Evolutionary conservation across 2,329 filamentous ascomycete genomes (phyloP).

Genomic region (Aspergillus pseudoviridinutans): DNA sequence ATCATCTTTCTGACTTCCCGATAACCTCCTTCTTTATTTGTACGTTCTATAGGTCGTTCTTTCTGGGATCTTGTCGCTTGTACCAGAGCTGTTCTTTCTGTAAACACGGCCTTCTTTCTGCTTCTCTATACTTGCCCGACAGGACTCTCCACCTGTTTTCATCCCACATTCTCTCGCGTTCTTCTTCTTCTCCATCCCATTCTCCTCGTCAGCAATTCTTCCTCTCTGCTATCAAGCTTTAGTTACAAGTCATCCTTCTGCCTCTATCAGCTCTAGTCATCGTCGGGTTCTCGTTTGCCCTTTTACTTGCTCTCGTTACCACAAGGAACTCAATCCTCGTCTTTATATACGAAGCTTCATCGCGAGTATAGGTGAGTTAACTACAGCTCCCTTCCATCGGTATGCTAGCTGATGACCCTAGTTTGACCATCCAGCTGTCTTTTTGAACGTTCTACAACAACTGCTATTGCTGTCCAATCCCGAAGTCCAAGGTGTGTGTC

Average conservation of each 20-base stretch:
- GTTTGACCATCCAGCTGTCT: not conserved
- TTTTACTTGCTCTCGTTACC: slow-evolving; percentile 7
- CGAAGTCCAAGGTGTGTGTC: not conserved
- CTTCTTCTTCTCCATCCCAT: not conserved
- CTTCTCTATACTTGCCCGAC: not conserved
- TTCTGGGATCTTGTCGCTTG: not conserved
- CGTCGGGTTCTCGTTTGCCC: slow-evolving; percentile 1
- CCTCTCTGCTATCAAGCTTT: slow-evolving; percentile 49
- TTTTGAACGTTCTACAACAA: not conserved
- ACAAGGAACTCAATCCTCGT: not conserved
- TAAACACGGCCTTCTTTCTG: not conserved
- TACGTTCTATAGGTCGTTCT: not conserved
- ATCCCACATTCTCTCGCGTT: not conserved
- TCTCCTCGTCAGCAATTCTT: not conserved
- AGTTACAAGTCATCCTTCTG: slow-evolving; percentile 39
- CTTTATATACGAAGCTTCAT: not conserved
- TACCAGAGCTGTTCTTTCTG: not conserved
- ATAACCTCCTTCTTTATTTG: not conserved
- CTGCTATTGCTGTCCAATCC: not conserved
- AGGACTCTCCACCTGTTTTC: not conserved
- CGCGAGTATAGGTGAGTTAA: not conserved
- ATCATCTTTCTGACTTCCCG: no score
- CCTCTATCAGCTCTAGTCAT: slow-evolving; percentile 14
- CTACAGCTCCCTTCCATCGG: no score
- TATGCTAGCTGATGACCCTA: not conserved